Evolutionary conservation across 306 rosid genomes (phyloP), one percentile per base, ranked within the genome.

Genomic region (Pyrus betulifolia): DNA sequence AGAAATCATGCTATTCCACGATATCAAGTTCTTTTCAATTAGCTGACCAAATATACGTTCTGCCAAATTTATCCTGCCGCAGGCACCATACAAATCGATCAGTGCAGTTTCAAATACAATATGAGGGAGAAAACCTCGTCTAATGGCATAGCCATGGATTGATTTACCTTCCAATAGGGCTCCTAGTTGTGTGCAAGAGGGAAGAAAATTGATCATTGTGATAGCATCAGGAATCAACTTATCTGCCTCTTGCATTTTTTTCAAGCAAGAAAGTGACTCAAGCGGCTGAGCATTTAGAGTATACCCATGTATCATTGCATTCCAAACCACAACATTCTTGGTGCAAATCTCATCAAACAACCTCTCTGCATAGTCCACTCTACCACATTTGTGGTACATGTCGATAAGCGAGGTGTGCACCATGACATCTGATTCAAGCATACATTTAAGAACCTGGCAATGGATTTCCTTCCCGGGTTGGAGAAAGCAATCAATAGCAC

Each of bases 121-220:
- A 80, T 82, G 85, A 71, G 90, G 91, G 55, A 89, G 80, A 87
- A 87, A 84, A 33, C 89, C 86, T 69, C 75, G 82, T 78, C 93
- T 80, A 57, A 85, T 71, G 70, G 88, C 86, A 72, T 82, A 81
- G 4, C 84, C 91, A 75, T 87, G 93, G 73, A 85, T 68, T 61
- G 86, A 78, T 88, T 82, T 84, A 70, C 88, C 88, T 70, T 73
- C 80, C 81, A 84, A 80, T 35, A 80, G 67, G 22, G 82, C 85
- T 69, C 88, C 83, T 55, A 78, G 3, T 72, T 84, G 85, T 17
- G 80, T 78, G 70, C 89, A 89, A 38, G 88, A 80, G 13, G 91
- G 90, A 46, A 87, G 83, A 64, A 85, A 46, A 77, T 89, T 89
- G 69, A 84, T 80, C 73, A 85, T 61, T 17, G 88, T 84, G n/a